These are phyloP conservation scores for Clitopilus hobsonii DNA, from an alignment of 768 basidiomycete species.

Conservation along the genomic window DNA sequence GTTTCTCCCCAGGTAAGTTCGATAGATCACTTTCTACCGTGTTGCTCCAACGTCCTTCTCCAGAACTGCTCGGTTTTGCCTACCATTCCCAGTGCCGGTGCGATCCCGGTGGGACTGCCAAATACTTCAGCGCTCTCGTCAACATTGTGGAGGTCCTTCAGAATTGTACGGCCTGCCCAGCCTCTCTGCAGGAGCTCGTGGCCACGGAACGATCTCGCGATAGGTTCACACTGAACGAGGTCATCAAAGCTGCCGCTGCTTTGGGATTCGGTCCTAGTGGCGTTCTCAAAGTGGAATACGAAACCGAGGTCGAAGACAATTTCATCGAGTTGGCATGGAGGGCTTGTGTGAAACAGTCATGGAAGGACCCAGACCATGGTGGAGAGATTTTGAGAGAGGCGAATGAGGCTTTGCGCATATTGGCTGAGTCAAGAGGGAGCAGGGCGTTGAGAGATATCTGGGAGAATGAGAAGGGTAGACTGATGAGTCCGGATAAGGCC, in stretches of 20 bases:
- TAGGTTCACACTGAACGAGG: constrained; percentile 58
- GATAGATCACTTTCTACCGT: not conserved
- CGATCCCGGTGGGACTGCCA: constrained; percentile 58
- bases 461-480: constrained; percentile 46
- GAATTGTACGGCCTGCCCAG: constrained; percentile 39
- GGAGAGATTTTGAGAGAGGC: constrained; percentile 45
- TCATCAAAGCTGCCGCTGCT: constrained; percentile 36
- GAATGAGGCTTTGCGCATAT: constrained; percentile 63
- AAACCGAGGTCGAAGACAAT: constrained; percentile 55
- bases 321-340: constrained; percentile 73
- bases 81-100: constrained; percentile 82
- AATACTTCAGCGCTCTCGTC: constrained; percentile 59
- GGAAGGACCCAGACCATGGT: constrained; percentile 49
- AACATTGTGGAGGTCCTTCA: constrained; percentile 47
- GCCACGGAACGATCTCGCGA: constrained; percentile 58
- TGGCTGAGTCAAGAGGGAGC: constrained; percentile 63
- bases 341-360: constrained; percentile 48
- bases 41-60: not conserved
- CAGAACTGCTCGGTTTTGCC: constrained; percentile 73
- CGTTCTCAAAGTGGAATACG: constrained; percentile 62
- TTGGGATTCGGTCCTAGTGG: constrained; percentile 69
- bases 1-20: constrained; percentile 58
- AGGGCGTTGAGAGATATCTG: constrained; percentile 41
- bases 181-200: constrained; percentile 52
- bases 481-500: constrained; percentile 68